Conservation (phyloP, 2,329 filamentous ascomycete species). For the Calonectria pseudoturangicola region DNA sequence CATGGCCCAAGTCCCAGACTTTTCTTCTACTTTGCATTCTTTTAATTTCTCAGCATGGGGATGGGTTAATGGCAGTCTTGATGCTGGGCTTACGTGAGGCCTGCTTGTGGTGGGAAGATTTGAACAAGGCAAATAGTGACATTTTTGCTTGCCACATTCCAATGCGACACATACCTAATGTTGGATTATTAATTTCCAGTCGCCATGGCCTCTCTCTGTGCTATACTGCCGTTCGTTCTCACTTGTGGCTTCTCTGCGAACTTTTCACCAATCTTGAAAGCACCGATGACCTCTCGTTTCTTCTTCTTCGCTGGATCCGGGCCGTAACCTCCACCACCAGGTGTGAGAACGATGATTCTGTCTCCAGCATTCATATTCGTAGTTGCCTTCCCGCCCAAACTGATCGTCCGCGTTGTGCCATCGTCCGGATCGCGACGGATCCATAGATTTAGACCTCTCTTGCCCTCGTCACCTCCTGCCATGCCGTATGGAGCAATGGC, state of each 20-base stretch:
- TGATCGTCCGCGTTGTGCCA: slow-evolving; percentile 54
- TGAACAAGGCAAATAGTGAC: no score
- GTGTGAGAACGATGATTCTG: slow-evolving; percentile 27
- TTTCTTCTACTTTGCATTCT: no score
- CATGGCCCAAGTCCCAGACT: no score
- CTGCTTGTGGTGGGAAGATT: no score
- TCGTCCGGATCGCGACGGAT: slow-evolving; percentile 17
- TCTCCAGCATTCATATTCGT: slow-evolving; percentile 8
- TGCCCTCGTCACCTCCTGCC: slow-evolving; percentile 28
- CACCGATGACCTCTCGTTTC: slow-evolving; percentile 18
- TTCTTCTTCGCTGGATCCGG: slow-evolving; percentile 4
- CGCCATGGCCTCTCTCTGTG: slow-evolving; percentile 21
- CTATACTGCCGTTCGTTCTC: slow-evolving; percentile 18
- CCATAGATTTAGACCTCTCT: slow-evolving; percentile 23
- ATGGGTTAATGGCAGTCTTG: no score
- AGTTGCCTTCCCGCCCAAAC: slow-evolving; percentile 17
- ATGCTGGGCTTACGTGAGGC: no score
- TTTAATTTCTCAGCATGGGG: no score
- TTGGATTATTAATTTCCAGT: slow-evolving; percentile 7
- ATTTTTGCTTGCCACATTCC: no score
- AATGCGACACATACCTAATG: no score
- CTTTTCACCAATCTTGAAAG: slow-evolving; percentile 33
- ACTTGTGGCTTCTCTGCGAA: not conserved
- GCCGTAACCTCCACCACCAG: slow-evolving; percentile 56
- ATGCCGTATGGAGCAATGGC: slow-evolving; percentile 30